Evolutionary conservation across 805 yeast genomes (phyloP).

Genomic region (Torulaspora delbrueckii): DNA sequence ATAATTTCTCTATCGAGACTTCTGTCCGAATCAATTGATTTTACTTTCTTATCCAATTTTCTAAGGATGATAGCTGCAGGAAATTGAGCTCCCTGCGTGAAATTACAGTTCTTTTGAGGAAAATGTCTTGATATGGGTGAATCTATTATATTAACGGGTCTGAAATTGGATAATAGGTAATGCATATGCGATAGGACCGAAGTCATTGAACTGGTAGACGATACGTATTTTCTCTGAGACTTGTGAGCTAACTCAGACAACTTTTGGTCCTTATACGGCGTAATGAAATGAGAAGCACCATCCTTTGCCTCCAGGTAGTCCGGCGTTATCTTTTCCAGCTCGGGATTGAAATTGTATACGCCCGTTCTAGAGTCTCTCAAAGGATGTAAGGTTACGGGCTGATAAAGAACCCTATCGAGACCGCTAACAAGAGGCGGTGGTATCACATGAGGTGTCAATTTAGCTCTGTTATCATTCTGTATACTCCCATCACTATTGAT

Average conservation of each 20-base stretch:
- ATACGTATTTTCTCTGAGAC: conserved; percentile 42
- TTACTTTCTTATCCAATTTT: conserved; percentile 42
- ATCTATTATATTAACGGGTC: conserved; percentile 44
- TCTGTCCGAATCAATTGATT: conserved; percentile 68
- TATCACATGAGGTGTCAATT: conserved; percentile 4
- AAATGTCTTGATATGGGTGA: conserved; percentile 43
- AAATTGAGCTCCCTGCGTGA: conserved; percentile 43
- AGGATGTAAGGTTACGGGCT: conserved; percentile 70
- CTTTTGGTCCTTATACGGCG: conserved; percentile 60
- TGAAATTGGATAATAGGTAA: conserved; percentile 55
- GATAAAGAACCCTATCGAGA: conserved; percentile 66
- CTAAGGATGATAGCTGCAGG: conserved; percentile 58
- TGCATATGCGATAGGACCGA: conserved; percentile 70
- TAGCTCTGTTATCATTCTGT: conserved; percentile 5
- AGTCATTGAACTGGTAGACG: conserved; percentile 90
- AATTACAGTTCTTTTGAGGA: conserved; percentile 35
- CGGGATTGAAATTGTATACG: conserved; percentile 62
- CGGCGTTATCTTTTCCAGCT: conserved; percentile 51
- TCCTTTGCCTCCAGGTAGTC: conserved; percentile 15
- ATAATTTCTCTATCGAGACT: conserved; percentile 62
- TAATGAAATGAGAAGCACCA: conserved; percentile 41
- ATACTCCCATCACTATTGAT: conserved; percentile 9
- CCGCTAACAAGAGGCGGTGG: conserved; percentile 59
- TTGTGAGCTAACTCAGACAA: conserved; percentile 46
- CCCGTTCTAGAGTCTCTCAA: conserved; percentile 73